These are phyloP conservation scores for Harringtonia aguacate DNA, from an alignment of 2,329 filamentous ascomycete genomes.

Conservation along the genomic window DNA sequence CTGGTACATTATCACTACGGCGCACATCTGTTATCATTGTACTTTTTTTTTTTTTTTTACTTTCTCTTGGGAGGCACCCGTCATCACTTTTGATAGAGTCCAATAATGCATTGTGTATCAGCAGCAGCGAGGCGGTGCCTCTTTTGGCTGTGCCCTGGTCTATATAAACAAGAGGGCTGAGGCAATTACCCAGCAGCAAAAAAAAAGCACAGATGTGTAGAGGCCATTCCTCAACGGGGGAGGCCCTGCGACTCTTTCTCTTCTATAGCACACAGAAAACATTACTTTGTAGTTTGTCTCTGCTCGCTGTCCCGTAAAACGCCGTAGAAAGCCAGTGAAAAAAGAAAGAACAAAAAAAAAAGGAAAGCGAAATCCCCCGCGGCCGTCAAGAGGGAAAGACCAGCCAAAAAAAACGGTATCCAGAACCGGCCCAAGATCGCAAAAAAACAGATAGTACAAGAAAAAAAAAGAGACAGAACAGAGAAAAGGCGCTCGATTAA, in stretches of 20 bases:
- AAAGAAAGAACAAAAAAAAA: no score
- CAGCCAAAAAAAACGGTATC: neutral
- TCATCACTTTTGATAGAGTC: neutral
- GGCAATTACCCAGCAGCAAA: no score
- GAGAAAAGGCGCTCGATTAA: neutral
- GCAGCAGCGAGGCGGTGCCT: no score
- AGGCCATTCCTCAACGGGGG: no score
- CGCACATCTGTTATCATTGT: neutral
- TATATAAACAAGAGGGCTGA: no score
- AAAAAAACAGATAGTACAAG: neutral
- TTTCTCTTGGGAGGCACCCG: neutral
- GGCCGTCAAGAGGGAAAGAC: neutral
- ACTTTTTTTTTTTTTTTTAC: neutral
- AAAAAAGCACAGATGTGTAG: neutral
- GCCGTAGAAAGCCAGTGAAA: no score
- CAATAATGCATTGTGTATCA: no score
- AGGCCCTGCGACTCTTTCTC: neutral
- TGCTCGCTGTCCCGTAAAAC: no score
- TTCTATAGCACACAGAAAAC: neutral
- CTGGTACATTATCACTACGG: no score
- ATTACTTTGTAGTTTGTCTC: no score
- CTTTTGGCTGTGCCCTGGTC: no score
- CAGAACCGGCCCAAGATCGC: no score
- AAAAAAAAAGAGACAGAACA: neutral
- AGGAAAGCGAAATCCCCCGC: neutral